These are phyloP conservation scores for Penicillium flavigenum DNA, from an alignment of 495 filamentous ascomycete genomes.

Conservation along the genomic window DNA sequence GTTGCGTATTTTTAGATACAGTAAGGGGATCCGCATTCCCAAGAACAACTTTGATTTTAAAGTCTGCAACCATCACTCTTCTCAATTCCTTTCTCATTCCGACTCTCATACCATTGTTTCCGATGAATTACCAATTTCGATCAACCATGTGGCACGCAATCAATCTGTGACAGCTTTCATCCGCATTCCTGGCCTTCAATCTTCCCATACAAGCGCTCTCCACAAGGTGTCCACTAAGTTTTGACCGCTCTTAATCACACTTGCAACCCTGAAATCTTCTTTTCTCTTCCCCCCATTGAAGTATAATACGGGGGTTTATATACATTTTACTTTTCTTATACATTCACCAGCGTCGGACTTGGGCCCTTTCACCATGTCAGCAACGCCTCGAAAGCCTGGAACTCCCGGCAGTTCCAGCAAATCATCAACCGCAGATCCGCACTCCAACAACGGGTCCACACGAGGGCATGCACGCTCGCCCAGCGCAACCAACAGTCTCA, in stretches of 20 bases:
- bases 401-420: conserved; percentile 42
- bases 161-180: conserved; percentile 30
- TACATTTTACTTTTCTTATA: conserved; percentile 21
- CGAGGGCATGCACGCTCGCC: conserved; percentile 47
- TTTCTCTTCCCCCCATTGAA: conserved; percentile 14
- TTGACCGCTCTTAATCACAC: conserved; percentile 32
- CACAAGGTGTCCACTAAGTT: conserved; percentile 26
- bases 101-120: conserved; percentile 19
- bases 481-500: conserved; percentile 41
- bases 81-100: conserved; percentile 26
- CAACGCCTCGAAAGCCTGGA: conserved; percentile 47
- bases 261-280: conserved; percentile 18
- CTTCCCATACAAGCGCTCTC: conserved; percentile 18
- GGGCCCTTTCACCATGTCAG: conserved; percentile 41
- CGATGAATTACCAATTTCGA: conserved; percentile 24
- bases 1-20: conserved; percentile 33
- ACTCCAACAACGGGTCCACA: conserved; percentile 38
- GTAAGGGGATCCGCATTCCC: conserved; percentile 33
- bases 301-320: conserved; percentile 6
- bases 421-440: conserved; percentile 38
- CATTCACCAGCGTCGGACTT: conserved; percentile 18
- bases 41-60: conserved; percentile 12
- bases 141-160: conserved; percentile 31
- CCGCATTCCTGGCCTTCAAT: conserved; percentile 19
- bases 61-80: conserved; percentile 21